Percentiles rank a stretch among this genome's conserved stretches.
These are phyloP conservation scores for Lipomyces anomalus DNA, from an alignment of 805 yeast genomes.

Conservation along the genomic window DNA sequence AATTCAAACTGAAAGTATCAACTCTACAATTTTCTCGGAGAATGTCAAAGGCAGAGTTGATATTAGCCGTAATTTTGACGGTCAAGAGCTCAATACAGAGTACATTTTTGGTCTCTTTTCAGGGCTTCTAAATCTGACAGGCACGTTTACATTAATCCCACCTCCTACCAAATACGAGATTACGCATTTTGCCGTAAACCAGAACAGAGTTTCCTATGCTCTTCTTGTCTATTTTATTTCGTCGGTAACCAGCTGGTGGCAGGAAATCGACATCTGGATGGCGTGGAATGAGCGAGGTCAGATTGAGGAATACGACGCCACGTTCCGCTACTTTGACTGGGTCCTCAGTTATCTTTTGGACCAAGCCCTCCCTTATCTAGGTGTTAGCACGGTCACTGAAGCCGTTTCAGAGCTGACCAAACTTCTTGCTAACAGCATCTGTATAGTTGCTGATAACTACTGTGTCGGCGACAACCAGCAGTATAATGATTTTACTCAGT, in stretches of 20 bases:
- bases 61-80: neutral
- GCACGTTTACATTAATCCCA: neutral
- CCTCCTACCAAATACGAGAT: neutral
- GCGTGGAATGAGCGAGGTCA: neutral
- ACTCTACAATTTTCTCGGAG: neutral
- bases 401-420: neutral
- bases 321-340: neutral
- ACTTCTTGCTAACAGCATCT: neutral
- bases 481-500: neutral
- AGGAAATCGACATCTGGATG: constrained; percentile 1
- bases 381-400: neutral
- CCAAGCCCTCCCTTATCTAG: neutral
- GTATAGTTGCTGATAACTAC: neutral
- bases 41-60: neutral
- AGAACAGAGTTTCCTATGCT: neutral
- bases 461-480: constrained; percentile 2
- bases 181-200: neutral
- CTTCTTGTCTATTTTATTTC: neutral
- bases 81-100: constrained; percentile 5
- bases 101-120: constrained; percentile 2
- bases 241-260: neutral
- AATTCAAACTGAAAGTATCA: neutral
- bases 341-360: neutral
- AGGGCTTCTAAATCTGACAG: neutral
- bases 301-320: constrained; percentile 2